Evolutionary conservation across 1,284 basidiomycete genomes (phyloP), one percentile per base, ranked within the genome.

Genomic region (Rhodotorula sp.): DNA sequence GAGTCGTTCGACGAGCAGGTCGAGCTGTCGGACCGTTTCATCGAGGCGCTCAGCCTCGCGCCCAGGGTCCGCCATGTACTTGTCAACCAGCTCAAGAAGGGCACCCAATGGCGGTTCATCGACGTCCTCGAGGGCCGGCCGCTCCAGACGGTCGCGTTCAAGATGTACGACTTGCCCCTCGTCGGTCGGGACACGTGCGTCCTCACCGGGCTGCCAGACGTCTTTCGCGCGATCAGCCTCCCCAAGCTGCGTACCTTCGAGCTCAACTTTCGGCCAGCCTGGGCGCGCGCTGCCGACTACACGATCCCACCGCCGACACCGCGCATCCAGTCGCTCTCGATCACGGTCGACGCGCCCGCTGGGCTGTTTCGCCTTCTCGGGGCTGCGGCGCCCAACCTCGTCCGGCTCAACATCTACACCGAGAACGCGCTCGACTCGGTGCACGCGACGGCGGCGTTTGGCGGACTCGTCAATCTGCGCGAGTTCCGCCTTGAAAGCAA

Each of bases 341-440:
- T 66, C 37, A 60, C 64, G 37, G 64, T 66, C 50, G 60, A 66
- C 46, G 46, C 50, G 7, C 57, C 64, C 3, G 21, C 15, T 0
- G 57, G 29, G 1, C 37, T 53, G 22, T 25, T 34, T 2, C 64
- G 36, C 50, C 12, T 66, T 13, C 25, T 66, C 32, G 13, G 37
- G 17, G 22, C 58, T 8, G 34, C 51, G 27, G 44, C 15, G 15
- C 37, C 37, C 2, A 22, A 6, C 19, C 50, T 66, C n/a, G 36
- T 32, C 37, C 34, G 29, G 15, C 39, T 66, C 36, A 39, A 36
- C 29, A n/a, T 66, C 22, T 66, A 66, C 64, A 66, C 64, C 36
- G 64, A 65, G 22, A 46, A 65, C 48, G 27, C 22, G 9, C 48
- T 65, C 46, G 46, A 58, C 25, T 44, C 56, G 2, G 36, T 17